Conservation (phyloP, 2,329 filamentous ascomycete species). For the Byssothecium circinans region DNA sequence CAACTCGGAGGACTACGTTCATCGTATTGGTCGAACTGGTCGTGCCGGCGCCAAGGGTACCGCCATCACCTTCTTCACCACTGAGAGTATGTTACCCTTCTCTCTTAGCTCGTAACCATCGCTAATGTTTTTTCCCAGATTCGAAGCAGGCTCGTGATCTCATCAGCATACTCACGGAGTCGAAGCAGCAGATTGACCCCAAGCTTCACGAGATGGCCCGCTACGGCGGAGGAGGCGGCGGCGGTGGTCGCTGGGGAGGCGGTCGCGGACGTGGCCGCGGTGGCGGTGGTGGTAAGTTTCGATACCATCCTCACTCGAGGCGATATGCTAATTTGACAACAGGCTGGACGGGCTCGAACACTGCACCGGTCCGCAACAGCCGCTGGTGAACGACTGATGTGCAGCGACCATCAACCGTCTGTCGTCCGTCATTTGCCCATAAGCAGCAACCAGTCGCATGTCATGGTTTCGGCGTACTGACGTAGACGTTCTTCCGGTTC, state of each 20-base stretch:
- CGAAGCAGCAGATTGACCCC: slow-evolving; percentile 97
- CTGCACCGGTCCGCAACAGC: slow-evolving; percentile 44
- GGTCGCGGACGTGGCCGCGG: slow-evolving; percentile 67
- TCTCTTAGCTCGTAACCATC: not conserved
- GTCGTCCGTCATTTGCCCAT: slow-evolving; percentile 11
- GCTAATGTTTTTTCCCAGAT: slow-evolving; percentile 46
- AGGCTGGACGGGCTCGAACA: slow-evolving; percentile 45
- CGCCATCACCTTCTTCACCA: slow-evolving; percentile 97
- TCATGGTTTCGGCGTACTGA: slow-evolving; percentile 25
- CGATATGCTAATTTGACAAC: slow-evolving; percentile 18
- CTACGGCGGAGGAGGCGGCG: slow-evolving; percentile 82
- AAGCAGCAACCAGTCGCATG: slow-evolving; percentile 1
- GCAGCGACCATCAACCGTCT: slow-evolving; percentile 7
- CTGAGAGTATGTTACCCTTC: slow-evolving; percentile 78
- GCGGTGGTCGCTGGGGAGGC: slow-evolving; percentile 68
- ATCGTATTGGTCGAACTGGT: slow-evolving; percentile 69
- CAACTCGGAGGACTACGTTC: slow-evolving; percentile 73
- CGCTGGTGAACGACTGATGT: slow-evolving; percentile 39
- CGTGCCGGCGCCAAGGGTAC: slow-evolving; percentile 86
- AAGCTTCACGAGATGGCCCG: slow-evolving; percentile 94
- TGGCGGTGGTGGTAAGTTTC: slow-evolving; percentile 42
- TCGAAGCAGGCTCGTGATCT: slow-evolving; percentile 83
- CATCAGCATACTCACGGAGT: slow-evolving; percentile 87
- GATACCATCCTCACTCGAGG: not conserved
- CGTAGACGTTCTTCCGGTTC: slow-evolving; percentile 21